Base-by-base conservation (phyloP, 768 basidiomycete species). In the Suillus cothurnatus region DNA sequence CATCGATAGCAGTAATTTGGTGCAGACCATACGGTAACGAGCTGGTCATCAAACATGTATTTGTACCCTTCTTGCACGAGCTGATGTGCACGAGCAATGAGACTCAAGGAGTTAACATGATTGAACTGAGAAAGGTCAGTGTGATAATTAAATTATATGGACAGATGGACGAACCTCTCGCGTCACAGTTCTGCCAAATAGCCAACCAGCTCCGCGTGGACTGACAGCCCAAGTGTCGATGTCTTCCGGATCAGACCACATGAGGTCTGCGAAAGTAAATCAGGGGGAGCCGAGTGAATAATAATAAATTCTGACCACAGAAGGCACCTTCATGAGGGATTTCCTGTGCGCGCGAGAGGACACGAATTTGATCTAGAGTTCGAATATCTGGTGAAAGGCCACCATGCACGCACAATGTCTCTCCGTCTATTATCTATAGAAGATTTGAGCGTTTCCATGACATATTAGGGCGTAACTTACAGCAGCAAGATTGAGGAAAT, bases 271-370 rank as follows among this genome's bases (percentile, higher is more conserved):
- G 45, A 52, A 66, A 21, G 14, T n/a, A 50, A 6, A 52, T 36
- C 26, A 59, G 36, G 32, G 38, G n/a, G 31, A 49, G 28, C 11
- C 38, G 28, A 53, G 56, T 49, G 19, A 17, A 19, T 17, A 26
- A 6, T 19, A 15, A 32, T 17, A 55, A 31, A 17, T 11, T 71
- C 86, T 36, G 70, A 90, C 91, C 91, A 70, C 97, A 99, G 81
- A 99, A 98, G 9, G 96, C 92, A n/a, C 97, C 97, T 75, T 98
- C 97, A 75, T 99, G 97, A 2, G 96, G 97, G 55, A 99, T 97
- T 76, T 99, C 97, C 72, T 98, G 95, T n/a, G 94, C 93, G 63
- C 97, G 84, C 4, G 94, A 93, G 50, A 98, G 81, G 6, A 96
- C 93, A 7, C 97, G 85, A 68, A 99, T 93, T 74, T 97, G 95